A percentile compares a stretch with the other conserved stretches of the same genome.
Evolutionary conservation across 257 asterid species (phyloP).

Genomic region (Thymus mandschuricus): DNA sequence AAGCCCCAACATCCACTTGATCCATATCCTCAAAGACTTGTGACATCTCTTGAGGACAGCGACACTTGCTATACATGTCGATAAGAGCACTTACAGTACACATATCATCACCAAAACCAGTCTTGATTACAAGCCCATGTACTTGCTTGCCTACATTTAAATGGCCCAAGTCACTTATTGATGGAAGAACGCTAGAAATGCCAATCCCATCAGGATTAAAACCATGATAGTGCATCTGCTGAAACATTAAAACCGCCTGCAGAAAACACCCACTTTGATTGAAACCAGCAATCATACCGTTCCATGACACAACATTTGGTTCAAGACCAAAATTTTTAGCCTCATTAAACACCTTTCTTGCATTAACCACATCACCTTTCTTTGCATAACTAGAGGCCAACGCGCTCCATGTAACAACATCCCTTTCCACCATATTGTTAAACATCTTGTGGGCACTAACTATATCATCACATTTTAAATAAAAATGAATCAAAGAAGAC

Average conservation of each 20-base stretch:
- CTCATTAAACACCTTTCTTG: conserved; percentile 48
- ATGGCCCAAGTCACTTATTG: conserved; percentile 66
- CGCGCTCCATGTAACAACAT: conserved; percentile 82
- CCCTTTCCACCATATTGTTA: conserved; percentile 52
- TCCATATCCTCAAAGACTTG: conserved; percentile 58
- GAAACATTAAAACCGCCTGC: conserved; percentile 65
- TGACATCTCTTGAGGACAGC: conserved; percentile 53
- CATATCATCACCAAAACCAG: conserved; percentile 63
- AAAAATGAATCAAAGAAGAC: conserved; percentile 75
- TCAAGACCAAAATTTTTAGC: conserved; percentile 51
- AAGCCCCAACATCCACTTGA: conserved; percentile 60
- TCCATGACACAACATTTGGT: conserved; percentile 82
- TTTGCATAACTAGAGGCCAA: conserved; percentile 79
- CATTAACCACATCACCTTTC: conserved; percentile 63
- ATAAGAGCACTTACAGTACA: conserved; percentile 76
- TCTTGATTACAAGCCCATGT: conserved; percentile 65
- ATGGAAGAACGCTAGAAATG: conserved; percentile 85
- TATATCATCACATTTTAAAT: conserved; percentile 58
- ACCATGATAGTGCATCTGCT: conserved; percentile 64
- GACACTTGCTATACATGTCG: conserved; percentile 80
- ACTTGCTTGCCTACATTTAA: conserved; percentile 62
- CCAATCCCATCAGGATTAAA: conserved; percentile 63
- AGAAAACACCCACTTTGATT: conserved; percentile 69
- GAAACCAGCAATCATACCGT: conserved; percentile 94
- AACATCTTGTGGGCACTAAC: conserved; percentile 58